Evolutionary conservation across 1,284 basidiomycete species (phyloP), one percentile per base, ranked within the genome.

Genomic region (Cystobasidiaceae sp.): DNA sequence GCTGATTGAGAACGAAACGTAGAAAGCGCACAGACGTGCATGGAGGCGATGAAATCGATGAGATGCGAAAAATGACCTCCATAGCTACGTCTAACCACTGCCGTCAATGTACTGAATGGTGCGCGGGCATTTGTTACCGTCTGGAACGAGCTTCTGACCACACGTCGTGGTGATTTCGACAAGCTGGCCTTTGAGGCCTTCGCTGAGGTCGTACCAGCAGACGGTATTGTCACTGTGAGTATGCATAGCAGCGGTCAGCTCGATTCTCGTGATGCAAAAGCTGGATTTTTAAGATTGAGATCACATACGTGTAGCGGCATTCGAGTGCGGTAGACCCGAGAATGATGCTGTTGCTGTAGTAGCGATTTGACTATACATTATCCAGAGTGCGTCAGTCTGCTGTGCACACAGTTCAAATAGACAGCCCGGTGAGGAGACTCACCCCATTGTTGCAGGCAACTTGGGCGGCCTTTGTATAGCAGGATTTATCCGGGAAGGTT

Each of bases 401-500:
- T 9, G 9, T n/a, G 11, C 4, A 41, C n/a, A 15, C 25, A 4
- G 3, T 9, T 34, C 30, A 34, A 19, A 8, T 6, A 9, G 34
- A 19, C 13, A 34, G 49, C 28, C 33, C 33, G 52, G 13, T 1
- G 23, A 39, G 52, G 21, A 25, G n/a, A 21, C 52, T 34, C 52
- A 55, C 52, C 27, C 30, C 30, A 41, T 55, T 55, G 33, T 28
- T 28, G 52, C 52, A 55, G 13, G 52, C 19, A 28, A 33, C 52
- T 41, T 55, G 27, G 28, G 52, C 52, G 11, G 52, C 52, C 4
- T 41, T 55, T 33, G 30, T 34, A 33, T 55, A 55, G 52, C 52
- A 55, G 52, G 39, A 55, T 33, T 41, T 55, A 15, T 55, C 52
- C 19, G 52, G 52, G 52, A 55, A 55, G 52, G 52, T 55, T 21